Conservation (phyloP, 2,329 filamentous ascomycete genomes). For the Stagonosporopsis cucurbitacearum region DNA sequence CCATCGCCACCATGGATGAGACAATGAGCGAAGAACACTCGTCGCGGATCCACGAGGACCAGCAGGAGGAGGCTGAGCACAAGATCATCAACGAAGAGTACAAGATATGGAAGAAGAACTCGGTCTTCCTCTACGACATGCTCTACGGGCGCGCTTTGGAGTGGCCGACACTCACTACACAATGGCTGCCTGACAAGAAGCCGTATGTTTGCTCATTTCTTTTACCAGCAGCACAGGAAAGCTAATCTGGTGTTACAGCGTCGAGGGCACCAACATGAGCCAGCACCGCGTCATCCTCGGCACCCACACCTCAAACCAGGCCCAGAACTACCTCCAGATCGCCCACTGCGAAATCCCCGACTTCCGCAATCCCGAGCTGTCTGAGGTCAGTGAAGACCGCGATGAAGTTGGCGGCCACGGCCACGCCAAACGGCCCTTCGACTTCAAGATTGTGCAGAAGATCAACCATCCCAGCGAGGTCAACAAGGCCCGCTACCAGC, state of each 20-base stretch:
- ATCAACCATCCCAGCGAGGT: constrained; percentile 97
- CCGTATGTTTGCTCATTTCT: constrained; percentile 19
- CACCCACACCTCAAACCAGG: constrained; percentile 88
- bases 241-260: constrained; percentile 52
- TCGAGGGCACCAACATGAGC: constrained; percentile 82
- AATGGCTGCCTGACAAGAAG: constrained; percentile 88
- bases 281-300: constrained; percentile 90
- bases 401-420: constrained; percentile 96
- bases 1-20: constrained; percentile 42
- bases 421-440: constrained; percentile 76
- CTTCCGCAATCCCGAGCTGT: constrained; percentile 71
- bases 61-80: constrained; percentile 75
- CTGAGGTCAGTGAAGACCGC: constrained; percentile 88
- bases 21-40: constrained; percentile 45
- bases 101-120: constrained; percentile 99
- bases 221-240: background rate
- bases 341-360: constrained; percentile 94
- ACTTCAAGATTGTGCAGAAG: constrained; percentile 91
- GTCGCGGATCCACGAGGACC: constrained; percentile 66
- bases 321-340: constrained; percentile 91
- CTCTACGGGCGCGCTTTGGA: constrained; percentile 92
- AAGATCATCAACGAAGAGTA: constrained; percentile 98
- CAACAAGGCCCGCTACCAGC: constrained; percentile 98
- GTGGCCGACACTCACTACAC: constrained; percentile 95
- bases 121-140: constrained; percentile 97